Evolutionary conservation across 2,329 filamentous ascomycete genomes (phyloP), one percentile per base, ranked within the genome.

Genomic region (Piedraia hortae): DNA sequence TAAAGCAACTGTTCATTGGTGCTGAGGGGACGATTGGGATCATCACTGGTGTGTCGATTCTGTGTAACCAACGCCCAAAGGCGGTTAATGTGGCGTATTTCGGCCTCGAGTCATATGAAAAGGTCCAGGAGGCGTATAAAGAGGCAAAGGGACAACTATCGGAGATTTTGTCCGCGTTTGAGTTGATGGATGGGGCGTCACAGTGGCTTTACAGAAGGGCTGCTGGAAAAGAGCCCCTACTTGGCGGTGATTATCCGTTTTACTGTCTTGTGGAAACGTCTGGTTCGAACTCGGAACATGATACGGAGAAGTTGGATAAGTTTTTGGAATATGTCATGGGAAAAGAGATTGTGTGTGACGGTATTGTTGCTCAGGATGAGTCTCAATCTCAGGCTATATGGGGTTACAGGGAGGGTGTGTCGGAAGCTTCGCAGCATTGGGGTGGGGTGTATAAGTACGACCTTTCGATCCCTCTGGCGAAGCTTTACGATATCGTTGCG

Each of bases 381-480:
- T 89, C 82, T 2, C 88, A 97, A 47, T 59, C 73, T 32, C 64
- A 63, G 39, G 57, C 69, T 3, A 58, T 97, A 22, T 97, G 85
- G 85, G 58, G 62, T 27, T 93, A 80, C 65, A 66, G 85, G 31
- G 85, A 97, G 53, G 77, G 78, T 34, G 75, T 97, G 34, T 69
- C 80, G 1, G 85, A 97, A 50, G 67, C 69, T 20, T 54, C 88
- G 12, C 74, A 74, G 29, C 78, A 91, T 44, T 77, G 72, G 48
- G 88, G 85, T 26, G 85, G 80, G 19, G 80, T 85, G 5, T 97
- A 97, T 60, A 97, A 97, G 51, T 97, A 97, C 45, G 85, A 97
- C 41, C 58, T 97, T 14, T 93, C 85, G 4, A 90, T 97, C 32
- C 85, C 85, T 2, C 58, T 97, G 13, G 48, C 61, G 7, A 69